Evolutionary conservation across 495 filamentous ascomycete genomes (phyloP).

Genomic region (Thermochaetoides thermophila): DNA sequence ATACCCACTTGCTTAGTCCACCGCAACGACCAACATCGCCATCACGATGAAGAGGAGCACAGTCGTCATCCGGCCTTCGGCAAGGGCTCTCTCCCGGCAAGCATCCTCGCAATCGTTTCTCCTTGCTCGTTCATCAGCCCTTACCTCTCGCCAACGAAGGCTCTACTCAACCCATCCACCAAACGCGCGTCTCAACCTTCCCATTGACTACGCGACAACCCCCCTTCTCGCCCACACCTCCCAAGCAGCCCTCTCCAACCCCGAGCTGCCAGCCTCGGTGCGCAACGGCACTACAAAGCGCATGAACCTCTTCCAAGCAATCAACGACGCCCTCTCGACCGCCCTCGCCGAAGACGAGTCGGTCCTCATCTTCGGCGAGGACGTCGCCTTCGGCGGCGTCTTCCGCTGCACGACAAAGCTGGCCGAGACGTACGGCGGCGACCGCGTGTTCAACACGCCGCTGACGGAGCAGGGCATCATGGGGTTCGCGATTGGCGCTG

Average conservation of each 20-base stretch:
- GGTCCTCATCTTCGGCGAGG: constrained; percentile 87
- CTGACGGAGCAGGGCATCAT: constrained; percentile 88
- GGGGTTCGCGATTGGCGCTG: constrained; percentile 82
- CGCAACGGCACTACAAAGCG: constrained; percentile 59
- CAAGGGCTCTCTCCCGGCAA: no score
- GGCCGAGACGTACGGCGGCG: constrained; percentile 67
- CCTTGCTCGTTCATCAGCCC: not conserved
- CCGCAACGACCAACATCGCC: no score
- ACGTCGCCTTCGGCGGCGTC: constrained; percentile 92
- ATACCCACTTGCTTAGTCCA: no score
- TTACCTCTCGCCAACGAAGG: not conserved
- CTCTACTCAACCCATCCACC: constrained; percentile 35
- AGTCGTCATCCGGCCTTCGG: not conserved
- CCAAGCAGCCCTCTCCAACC: constrained; percentile 48
- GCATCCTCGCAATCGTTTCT: no score
- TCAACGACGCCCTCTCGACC: constrained; percentile 75
- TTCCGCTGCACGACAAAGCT: constrained; percentile 92
- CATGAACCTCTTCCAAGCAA: constrained; percentile 82
- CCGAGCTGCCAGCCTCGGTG: constrained; percentile 47
- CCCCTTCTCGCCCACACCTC: constrained; percentile 69
- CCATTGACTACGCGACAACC: constrained; percentile 76
- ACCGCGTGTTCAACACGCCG: constrained; percentile 93
- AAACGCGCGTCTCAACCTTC: constrained; percentile 58
- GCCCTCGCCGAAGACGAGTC: constrained; percentile 74
- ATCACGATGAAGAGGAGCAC: no score